A percentile compares a stretch with the other conserved stretches of the same genome.
These are phyloP conservation scores for Hypoxylon sp. DNA, from an alignment of 2,329 filamentous ascomycete genomes.

Conservation along the genomic window DNA sequence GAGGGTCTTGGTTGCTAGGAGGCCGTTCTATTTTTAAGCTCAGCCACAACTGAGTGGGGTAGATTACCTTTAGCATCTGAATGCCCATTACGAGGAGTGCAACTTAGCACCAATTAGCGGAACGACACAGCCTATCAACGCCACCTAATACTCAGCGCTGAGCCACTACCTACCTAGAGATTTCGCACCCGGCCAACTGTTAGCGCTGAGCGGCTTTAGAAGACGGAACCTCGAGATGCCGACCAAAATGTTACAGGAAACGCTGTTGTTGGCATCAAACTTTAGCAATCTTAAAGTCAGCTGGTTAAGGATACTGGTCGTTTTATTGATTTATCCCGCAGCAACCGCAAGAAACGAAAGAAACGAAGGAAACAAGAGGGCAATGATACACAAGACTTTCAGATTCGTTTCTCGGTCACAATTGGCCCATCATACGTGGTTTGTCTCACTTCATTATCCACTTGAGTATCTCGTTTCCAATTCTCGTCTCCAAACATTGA, in stretches of 20 bases:
- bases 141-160: constrained; percentile 25
- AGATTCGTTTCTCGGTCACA: not conserved
- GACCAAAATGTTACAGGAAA: constrained; percentile 5
- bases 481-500: not conserved
- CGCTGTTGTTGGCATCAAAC: constrained; percentile 11
- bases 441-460: constrained; percentile 22
- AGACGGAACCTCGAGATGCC: constrained; percentile 5
- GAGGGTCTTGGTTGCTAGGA: constrained; percentile 6
- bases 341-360: constrained; percentile 28
- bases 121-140: constrained; percentile 33
- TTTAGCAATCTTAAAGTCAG: constrained; percentile 14
- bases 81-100: not conserved
- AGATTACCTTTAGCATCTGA: constrained; percentile 1
- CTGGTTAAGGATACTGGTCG: not conserved
- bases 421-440: constrained; percentile 3
- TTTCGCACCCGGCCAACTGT: constrained; percentile 8
- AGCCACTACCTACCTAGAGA: constrained; percentile 19
- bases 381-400: not conserved
- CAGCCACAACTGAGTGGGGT: constrained; percentile 37
- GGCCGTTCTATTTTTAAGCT: constrained; percentile 40
- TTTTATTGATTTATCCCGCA: constrained; percentile 32
- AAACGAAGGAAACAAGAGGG: constrained; percentile 2
- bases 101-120: constrained; percentile 16
- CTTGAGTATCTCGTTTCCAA: constrained; percentile 7
- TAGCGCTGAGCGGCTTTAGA: constrained; percentile 8